Conservation (phyloP, 1,284 basidiomycete species). For the Cutaneotrichosporon mucoides region DNA sequence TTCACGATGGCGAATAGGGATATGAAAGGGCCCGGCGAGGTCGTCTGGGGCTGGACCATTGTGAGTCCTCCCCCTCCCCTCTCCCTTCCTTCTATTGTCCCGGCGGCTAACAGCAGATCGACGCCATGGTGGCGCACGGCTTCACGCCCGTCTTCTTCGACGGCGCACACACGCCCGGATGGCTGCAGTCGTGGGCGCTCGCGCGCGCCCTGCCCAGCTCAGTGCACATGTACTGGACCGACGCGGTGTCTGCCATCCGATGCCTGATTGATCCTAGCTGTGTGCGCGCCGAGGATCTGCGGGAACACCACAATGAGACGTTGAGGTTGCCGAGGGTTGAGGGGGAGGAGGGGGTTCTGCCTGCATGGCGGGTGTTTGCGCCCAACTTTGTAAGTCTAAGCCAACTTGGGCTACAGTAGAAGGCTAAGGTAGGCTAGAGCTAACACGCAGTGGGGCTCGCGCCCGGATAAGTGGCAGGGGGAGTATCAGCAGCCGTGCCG, state of each 20-base stretch:
- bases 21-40: not conserved
- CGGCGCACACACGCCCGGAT: not conserved
- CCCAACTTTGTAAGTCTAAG: constrained; percentile 37
- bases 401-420: no score
- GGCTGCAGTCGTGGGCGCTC: not conserved
- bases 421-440: no score
- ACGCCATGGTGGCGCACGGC: not conserved
- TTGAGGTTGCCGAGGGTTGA: constrained; percentile 20
- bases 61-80: not conserved
- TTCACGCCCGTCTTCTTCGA: not conserved
- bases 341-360: constrained; percentile 35
- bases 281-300: constrained; percentile 35
- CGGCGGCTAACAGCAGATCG: no score
- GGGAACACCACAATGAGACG: constrained; percentile 20
- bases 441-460: constrained; percentile 9
- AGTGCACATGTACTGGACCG: constrained; percentile 6
- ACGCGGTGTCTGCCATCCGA: constrained; percentile 26
- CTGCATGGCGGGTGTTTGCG: constrained; percentile 38
- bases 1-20: not conserved
- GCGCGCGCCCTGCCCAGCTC: not conserved
- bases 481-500: constrained; percentile 5
- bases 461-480: constrained; percentile 17
- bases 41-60: not conserved
- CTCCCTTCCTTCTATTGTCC: no score
- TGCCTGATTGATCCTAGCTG: constrained; percentile 45